phyloP scores from a whole-genome alignment of 2,329 filamentous ascomycete genomes.

The Fusarium fujikuroi region DNA sequence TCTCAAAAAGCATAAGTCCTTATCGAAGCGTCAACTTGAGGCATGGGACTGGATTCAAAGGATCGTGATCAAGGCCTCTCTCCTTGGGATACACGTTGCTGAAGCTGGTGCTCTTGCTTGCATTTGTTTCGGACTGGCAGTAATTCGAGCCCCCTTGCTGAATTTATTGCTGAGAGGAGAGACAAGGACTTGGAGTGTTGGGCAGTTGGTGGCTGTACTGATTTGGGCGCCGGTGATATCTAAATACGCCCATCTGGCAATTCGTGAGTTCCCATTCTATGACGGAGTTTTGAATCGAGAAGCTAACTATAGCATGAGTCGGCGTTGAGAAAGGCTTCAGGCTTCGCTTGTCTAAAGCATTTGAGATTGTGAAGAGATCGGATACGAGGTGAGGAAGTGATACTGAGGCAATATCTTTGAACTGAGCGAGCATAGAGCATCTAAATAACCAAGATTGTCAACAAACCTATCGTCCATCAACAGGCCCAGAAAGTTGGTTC shows the following conservation, averaged over 20 bases:
- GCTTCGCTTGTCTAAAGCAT: background rate
- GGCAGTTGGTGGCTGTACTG: slow-evolving; percentile 11
- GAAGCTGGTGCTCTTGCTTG: background rate
- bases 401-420: background rate
- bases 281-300: rapidly evolving
- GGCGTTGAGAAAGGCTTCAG: slow-evolving; percentile 2
- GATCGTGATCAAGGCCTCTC: rapidly evolving
- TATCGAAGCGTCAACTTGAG: background rate
- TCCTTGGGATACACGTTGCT: rapidly evolving
- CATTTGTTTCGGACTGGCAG: background rate
- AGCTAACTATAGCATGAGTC: background rate
- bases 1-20: background rate
- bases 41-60: background rate
- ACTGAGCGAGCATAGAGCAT: background rate
- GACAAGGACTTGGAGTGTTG: slow-evolving; percentile 13
- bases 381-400: background rate
- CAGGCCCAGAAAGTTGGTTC: rapidly evolving
- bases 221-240: slow-evolving; percentile 23
- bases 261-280: background rate
- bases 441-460: rapidly evolving
- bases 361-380: background rate
- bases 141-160: background rate
- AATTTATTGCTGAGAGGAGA: background rate
- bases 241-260: slow-evolving; percentile 12
- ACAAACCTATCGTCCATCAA: rapidly evolving